Base-by-base conservation (phyloP, 768 basidiomycete genomes). In the Aureoboletus auriporus region DNA sequence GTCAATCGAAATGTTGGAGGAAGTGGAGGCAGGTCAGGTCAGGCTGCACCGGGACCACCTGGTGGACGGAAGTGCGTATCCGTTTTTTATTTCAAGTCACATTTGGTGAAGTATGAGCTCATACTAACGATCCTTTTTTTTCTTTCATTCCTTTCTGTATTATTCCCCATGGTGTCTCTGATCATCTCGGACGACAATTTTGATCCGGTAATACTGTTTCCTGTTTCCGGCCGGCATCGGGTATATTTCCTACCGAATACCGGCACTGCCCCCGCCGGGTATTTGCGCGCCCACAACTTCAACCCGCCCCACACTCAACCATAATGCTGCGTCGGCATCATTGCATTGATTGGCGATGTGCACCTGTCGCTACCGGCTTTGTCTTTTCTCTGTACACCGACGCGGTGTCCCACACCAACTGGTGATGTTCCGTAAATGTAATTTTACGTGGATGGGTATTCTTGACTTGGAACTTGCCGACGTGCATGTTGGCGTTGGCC, bases 1-100 rank as follows among this genome's bases (percentile, higher is more conserved):
- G 11, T 16, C 3, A 17, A 41, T 6, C 37, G 39, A 29, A 45
- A 27, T 20, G 35, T 38, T 8, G 44, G 46, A 12, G 34, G 40
- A 0, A 41, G 52, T 3, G 43, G 49, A 20, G 48, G 53, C 16
- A 50, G 50, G 36, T 8, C 49, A 26, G 36, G 10, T 16, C 55
- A 47, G 14, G 44, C 12, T 41, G 39, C 36, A 20, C 42, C 58
- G 10, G 55, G 46, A 17, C 30, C 46, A 29, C 51, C 61, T 43
- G 56, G 61, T 39, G 56, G 52, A 40, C 57, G 62, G 8, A 65
- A 64, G 64, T 65, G 53, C 51, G 63, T 64, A 26, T 41, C 13
- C 31, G 31, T 0, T 5, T 17, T 39, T 12, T 38, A 35, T 42
- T 23, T 30, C 14, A 20, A n/a, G 6, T 16, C 13, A 14, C n/a